Percentiles rank a stretch among this genome's conserved stretches.
Evolutionary conservation across 2,329 filamentous ascomycete species (phyloP).

Genomic region (Ceratocystis ficicola): DNA sequence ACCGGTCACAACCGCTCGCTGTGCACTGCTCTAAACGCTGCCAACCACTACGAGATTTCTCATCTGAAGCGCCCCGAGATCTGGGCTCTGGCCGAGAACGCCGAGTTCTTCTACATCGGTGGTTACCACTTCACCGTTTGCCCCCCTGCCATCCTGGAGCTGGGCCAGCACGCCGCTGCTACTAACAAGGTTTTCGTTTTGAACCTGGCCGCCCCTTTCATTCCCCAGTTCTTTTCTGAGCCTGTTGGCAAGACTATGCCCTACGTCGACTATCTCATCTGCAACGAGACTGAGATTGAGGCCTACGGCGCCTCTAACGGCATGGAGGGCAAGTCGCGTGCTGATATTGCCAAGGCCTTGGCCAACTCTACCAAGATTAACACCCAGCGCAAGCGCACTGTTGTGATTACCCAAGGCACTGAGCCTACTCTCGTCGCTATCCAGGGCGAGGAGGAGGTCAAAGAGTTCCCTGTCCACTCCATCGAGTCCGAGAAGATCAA

Average conservation of each 20-base stretch:
- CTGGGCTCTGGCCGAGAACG: constrained; percentile 83
- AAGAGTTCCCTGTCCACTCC: constrained; percentile 68
- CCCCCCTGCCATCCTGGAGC: constrained; percentile 75
- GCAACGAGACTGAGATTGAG: constrained; percentile 90
- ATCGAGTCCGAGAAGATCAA: constrained; percentile 70
- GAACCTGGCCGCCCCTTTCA: constrained; percentile 90
- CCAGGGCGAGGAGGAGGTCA: constrained; percentile 56
- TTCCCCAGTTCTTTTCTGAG: constrained; percentile 95
- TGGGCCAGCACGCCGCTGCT: constrained; percentile 77
- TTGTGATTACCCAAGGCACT: constrained; percentile 91
- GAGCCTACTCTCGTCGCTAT: constrained; percentile 76
- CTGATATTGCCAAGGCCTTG: constrained; percentile 73
- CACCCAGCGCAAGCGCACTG: constrained; percentile 65
- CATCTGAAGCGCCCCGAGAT: constrained; percentile 85
- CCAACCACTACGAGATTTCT: constrained; percentile 92
- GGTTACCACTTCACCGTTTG: constrained; percentile 97
- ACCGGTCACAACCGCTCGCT: constrained; percentile 92
- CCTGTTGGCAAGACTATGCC: constrained; percentile 71
- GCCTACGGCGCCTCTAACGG: constrained; percentile 75
- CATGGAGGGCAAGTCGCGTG: constrained; percentile 62
- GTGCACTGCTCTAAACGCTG: constrained; percentile 88
- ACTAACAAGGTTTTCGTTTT: constrained; percentile 88
- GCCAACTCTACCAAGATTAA: constrained; percentile 90
- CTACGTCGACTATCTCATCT: constrained; percentile 93
- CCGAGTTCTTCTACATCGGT: constrained; percentile 82